phyloP scores from a whole-genome alignment of 1,284 basidiomycete genomes.

The Cutaneotrichosporon curvatum region DNA sequence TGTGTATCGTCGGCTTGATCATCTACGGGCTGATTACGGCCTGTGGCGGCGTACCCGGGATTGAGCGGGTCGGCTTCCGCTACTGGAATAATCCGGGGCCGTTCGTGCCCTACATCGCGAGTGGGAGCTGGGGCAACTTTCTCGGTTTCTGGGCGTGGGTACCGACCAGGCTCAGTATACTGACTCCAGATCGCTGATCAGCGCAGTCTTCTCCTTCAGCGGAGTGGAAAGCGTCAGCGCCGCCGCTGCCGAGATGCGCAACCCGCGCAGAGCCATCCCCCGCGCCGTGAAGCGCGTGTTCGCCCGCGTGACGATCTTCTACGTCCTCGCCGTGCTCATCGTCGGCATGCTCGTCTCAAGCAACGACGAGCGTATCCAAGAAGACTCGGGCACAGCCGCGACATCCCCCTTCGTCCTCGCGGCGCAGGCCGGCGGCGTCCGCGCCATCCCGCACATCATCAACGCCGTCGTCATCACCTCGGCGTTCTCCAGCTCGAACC shows the following conservation, averaged over 20 bases:
- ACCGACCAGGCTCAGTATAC: too few relatives aligned
- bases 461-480: constrained; percentile 38
- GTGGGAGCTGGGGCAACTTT: constrained; percentile 18
- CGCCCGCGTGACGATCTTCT: constrained; percentile 48
- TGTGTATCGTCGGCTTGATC: constrained; percentile 56
- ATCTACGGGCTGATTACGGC: constrained; percentile 58
- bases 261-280: constrained; percentile 29
- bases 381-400: constrained; percentile 53
- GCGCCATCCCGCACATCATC: constrained; percentile 49
- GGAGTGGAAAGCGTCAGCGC: constrained; percentile 25
- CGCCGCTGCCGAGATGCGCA: constrained; percentile 32
- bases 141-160: constrained; percentile 22
- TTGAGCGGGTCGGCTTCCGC: constrained; percentile 48
- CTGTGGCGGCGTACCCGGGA: constrained; percentile 38
- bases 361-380: constrained; percentile 12
- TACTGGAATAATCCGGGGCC: constrained; percentile 65
- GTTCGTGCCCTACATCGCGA: constrained; percentile 34
- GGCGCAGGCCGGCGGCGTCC: constrained; percentile 59
- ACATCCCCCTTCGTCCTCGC: constrained; percentile 64
- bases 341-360: constrained; percentile 62
- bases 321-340: constrained; percentile 51
- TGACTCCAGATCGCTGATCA: too few relatives aligned
- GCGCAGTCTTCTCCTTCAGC: constrained; percentile 27
- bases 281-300: constrained; percentile 19
- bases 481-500: constrained; percentile 20